Evolutionary conservation across 768 basidiomycete species (phyloP).

Genomic region (Cystobasidium ongulense): DNA sequence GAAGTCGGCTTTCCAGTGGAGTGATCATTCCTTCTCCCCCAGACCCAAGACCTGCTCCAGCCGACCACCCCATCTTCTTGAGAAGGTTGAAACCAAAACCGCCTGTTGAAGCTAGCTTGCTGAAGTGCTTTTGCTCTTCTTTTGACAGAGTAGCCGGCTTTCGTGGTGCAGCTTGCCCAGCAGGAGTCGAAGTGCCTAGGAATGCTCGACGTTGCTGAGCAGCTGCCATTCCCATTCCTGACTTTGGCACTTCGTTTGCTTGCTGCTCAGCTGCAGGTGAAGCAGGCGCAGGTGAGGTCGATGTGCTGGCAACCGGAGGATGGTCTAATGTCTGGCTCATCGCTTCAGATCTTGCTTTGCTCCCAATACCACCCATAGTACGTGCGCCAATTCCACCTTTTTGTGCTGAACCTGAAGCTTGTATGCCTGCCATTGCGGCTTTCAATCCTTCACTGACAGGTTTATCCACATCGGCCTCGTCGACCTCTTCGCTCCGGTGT

Average conservation of each 20-base stretch:
- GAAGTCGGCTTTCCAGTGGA: constrained; percentile 73
- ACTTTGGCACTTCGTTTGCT: background rate
- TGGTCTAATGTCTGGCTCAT: constrained; percentile 5
- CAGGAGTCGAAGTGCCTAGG: constrained; percentile 42
- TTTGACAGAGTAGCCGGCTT: constrained; percentile 52
- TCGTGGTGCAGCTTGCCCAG: constrained; percentile 16
- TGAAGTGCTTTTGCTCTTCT: constrained; percentile 71
- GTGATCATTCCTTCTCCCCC: constrained; percentile 74
- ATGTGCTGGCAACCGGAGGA: constrained; percentile 39
- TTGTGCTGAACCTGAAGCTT: constrained; percentile 30
- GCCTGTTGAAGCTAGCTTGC: constrained; percentile 55
- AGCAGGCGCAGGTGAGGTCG: constrained; percentile 15
- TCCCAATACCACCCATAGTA: constrained; percentile 22
- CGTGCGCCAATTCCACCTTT: constrained; percentile 36
- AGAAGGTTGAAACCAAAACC: constrained; percentile 83
- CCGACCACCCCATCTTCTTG: constrained; percentile 89
- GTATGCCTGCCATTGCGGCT: constrained; percentile 9
- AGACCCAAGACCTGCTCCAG: constrained; percentile 67
- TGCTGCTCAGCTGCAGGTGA: background rate
- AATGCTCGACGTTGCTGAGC: constrained; percentile 52
- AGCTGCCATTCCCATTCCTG: constrained; percentile 44
- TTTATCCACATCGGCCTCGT: constrained; percentile 9
- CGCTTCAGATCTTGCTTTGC: background rate
- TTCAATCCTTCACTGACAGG: background rate
- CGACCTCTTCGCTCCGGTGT: background rate